phyloP scores from a whole-genome alignment of 192 early-diverging fungal species.

The Haplosporangium gracile region DNA sequence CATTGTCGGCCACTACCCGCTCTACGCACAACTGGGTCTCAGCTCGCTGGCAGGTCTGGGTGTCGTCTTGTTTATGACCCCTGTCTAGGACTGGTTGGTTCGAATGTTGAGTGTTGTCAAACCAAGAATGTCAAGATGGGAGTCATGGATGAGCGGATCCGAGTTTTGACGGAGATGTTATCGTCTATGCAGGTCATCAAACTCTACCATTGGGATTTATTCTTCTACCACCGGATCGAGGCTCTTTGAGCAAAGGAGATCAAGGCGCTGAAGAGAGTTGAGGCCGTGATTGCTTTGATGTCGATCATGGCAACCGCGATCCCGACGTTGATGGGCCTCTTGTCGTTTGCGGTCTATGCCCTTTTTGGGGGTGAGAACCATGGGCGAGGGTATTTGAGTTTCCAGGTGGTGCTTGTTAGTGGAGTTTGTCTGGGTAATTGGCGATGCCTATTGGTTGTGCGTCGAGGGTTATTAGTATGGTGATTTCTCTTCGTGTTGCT shows the following conservation, averaged over 20 bases:
- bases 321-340: slow-evolving; percentile 19
- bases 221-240: slow-evolving; percentile 14
- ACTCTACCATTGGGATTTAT: slow-evolving; percentile 49
- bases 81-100: slow-evolving; percentile 22
- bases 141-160: slow-evolving; percentile 54
- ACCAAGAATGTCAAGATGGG: slow-evolving; percentile 47
- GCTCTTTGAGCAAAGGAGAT: slow-evolving; percentile 8
- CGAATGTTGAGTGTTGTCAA: slow-evolving; percentile 27
- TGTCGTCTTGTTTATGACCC: slow-evolving; percentile 26
- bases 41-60: slow-evolving; percentile 45
- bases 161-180: slow-evolving; percentile 46
- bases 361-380: slow-evolving; percentile 2
- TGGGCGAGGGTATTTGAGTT: not conserved
- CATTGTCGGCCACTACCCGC: slow-evolving; percentile 22
- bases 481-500: slow-evolving; percentile 15
- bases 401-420: slow-evolving; percentile 26
- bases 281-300: slow-evolving; percentile 12
- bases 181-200: slow-evolving; percentile 59
- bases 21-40: slow-evolving; percentile 35
- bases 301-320: slow-evolving; percentile 21
- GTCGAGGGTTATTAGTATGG: not conserved
- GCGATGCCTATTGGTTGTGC: slow-evolving; percentile 9
- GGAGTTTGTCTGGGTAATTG: slow-evolving; percentile 15
- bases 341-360: slow-evolving; percentile 18
- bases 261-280: not conserved